A percentile compares a stretch with the other conserved stretches of the same genome.
These are phyloP conservation scores for Diphasiastrum complanatum DNA, from an alignment of 83 land plant species.

Conservation along the genomic window DNA sequence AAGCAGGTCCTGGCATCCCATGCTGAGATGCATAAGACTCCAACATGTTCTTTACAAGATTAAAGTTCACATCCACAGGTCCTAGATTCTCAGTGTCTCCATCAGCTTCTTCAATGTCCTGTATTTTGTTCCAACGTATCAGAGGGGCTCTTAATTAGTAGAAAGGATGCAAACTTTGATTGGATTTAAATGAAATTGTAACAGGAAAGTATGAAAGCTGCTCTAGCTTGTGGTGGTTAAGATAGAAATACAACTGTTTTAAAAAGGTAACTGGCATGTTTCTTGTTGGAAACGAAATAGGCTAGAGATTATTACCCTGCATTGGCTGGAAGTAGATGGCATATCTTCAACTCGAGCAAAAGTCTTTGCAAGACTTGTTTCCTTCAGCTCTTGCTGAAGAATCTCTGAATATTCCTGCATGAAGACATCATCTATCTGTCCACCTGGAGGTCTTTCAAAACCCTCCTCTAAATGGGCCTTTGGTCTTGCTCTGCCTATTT, in stretches of 20 bases:
- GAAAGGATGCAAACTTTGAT: no score
- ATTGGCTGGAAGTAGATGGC: no score
- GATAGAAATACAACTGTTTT: background rate
- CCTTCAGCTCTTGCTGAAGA: conserved; percentile 46
- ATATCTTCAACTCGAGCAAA: conserved; percentile 52
- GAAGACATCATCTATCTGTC: conserved; percentile 40
- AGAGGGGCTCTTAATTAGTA: no score
- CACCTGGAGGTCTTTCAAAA: no score
- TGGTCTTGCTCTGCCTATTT: no score
- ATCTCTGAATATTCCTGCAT: conserved; percentile 61
- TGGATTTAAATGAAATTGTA: no score
- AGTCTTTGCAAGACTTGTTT: conserved; percentile 52
- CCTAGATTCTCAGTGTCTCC: conserved; percentile 47
- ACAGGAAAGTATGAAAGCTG: no score
- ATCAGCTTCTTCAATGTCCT: conserved; percentile 1
- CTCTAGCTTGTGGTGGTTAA: background rate
- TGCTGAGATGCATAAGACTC: conserved; percentile 75
- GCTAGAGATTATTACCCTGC: no score
- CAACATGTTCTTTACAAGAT: conserved; percentile 71
- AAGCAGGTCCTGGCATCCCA: conserved; percentile 94
- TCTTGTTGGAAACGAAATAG: no score
- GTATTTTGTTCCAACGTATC: no score
- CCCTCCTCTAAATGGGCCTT: no score
- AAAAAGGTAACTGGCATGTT: background rate
- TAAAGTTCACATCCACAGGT: conserved; percentile 75